A percentile compares a stretch with the other conserved stretches of the same genome.
These are phyloP conservation scores for Talaromyces funiculosus DNA, from an alignment of 2,329 filamentous ascomycete species.

Conservation along the genomic window DNA sequence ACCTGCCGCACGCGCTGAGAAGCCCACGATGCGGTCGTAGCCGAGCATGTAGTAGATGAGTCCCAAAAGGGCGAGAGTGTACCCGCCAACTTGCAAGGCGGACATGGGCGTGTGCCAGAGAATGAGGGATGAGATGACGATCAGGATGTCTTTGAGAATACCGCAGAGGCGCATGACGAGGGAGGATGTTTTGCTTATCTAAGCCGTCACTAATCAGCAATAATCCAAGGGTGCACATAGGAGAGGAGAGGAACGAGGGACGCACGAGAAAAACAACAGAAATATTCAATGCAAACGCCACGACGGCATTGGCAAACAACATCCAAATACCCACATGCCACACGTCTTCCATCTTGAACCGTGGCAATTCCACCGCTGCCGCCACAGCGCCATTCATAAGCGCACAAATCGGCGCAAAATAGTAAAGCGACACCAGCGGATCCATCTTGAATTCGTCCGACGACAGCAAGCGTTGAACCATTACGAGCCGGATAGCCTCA, in stretches of 20 bases:
- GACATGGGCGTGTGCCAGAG: constrained; percentile 71
- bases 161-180: constrained; percentile 79
- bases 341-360: constrained; percentile 61
- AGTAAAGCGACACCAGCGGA: constrained; percentile 80
- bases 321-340: constrained; percentile 59
- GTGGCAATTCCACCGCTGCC: constrained; percentile 60
- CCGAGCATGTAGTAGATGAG: constrained; percentile 65
- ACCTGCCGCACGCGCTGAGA: constrained; percentile 36
- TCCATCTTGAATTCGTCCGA: constrained; percentile 81
- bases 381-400: constrained; percentile 70
- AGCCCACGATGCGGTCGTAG: constrained; percentile 46
- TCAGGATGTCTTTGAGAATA: constrained; percentile 81
- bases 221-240: not conserved
- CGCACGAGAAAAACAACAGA: constrained; percentile 77
- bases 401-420: constrained; percentile 79
- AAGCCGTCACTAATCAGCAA: not conserved
- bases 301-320: constrained; percentile 64
- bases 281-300: constrained; percentile 75
- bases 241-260: constrained; percentile 16
- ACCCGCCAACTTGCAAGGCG: constrained; percentile 67
- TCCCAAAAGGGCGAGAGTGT: constrained; percentile 62
- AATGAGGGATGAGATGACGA: constrained; percentile 68
- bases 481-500: constrained; percentile 73
- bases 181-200: constrained; percentile 85
- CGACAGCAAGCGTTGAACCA: constrained; percentile 77